Conservation (phyloP, 768 basidiomycete genomes). For the Lyophyllum semitale region DNA sequence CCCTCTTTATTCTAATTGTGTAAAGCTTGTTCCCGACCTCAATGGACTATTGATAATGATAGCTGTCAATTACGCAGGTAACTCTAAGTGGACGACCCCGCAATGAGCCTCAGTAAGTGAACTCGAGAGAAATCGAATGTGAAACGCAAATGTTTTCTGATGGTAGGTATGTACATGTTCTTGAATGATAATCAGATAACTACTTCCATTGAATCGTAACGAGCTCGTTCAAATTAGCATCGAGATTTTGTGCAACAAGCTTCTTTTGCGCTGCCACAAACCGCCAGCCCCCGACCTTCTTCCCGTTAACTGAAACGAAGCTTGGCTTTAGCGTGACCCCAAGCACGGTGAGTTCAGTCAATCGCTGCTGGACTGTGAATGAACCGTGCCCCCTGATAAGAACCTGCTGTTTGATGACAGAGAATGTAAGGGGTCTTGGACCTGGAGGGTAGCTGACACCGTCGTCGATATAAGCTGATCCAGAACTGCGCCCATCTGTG, state of each 20-base stretch:
- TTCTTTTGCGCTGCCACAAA: conserved; percentile 41
- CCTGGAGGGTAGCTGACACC: conserved; percentile 63
- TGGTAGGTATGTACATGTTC: too few relatives aligned
- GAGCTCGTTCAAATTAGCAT: conserved; percentile 43
- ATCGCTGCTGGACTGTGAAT: conserved; percentile 46
- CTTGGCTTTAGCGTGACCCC: conserved; percentile 47
- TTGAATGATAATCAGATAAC: too few relatives aligned
- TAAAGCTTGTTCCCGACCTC: too few relatives aligned
- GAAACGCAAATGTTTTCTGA: too few relatives aligned
- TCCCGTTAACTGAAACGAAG: conserved; percentile 40
- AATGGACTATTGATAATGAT: too few relatives aligned
- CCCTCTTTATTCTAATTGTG: neutral
- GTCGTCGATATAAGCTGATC: conserved; percentile 70
- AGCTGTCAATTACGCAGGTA: too few relatives aligned
- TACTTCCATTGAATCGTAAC: conserved; percentile 27
- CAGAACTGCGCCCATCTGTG: conserved; percentile 49
- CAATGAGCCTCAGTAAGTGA: too few relatives aligned
- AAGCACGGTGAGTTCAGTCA: conserved; percentile 59
- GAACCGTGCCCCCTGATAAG: conserved; percentile 36
- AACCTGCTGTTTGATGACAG: conserved; percentile 34
- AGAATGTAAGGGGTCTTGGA: conserved; percentile 50
- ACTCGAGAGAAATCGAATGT: too few relatives aligned
- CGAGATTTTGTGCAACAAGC: conserved; percentile 39
- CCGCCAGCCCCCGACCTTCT: conserved; percentile 33
- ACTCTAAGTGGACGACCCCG: too few relatives aligned